Percentiles rank a stretch among this genome's conserved stretches.
Evolutionary conservation across 768 basidiomycete species (phyloP).

Genomic region (Tulasnella sp.): DNA sequence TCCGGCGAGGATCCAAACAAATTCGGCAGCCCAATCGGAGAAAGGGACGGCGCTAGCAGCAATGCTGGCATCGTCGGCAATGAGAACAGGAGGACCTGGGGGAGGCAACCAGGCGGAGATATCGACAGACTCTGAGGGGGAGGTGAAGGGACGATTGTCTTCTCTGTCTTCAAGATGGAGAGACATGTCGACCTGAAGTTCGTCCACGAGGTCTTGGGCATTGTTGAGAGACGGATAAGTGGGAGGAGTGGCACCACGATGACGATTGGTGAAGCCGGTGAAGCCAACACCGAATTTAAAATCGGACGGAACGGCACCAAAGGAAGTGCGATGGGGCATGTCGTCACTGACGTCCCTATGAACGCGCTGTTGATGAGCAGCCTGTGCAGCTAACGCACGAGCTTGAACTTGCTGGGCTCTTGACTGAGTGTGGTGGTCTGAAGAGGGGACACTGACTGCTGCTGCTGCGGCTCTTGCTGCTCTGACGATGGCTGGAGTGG

Average conservation of each 20-base stretch:
- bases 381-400: conserved; percentile 13
- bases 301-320: not conserved
- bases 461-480: conserved; percentile 5
- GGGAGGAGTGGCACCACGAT: too few relatives aligned
- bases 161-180: conserved; percentile 5
- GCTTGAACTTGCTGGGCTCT: conserved; percentile 13
- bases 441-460: not conserved
- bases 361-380: conserved; percentile 13
- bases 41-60: conserved; percentile 10
- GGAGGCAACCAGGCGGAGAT: conserved; percentile 12
- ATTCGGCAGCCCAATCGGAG: conserved; percentile 12
- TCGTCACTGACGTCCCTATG: not conserved
- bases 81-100: conserved; percentile 11
- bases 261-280: not conserved
- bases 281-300: not conserved
- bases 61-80: conserved; percentile 11
- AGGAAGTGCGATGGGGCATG: too few relatives aligned
- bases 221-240: not conserved
- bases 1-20: conserved; percentile 2
- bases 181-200: conserved; percentile 9
- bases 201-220: conserved; percentile 6
- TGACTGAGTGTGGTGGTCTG: not conserved
- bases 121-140: conserved; percentile 7
- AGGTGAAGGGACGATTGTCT: conserved; percentile 11
- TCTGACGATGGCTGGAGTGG: conserved; percentile 11